Base-by-base conservation (phyloP, 768 basidiomycete genomes). In the Lyophyllum decastes region DNA sequence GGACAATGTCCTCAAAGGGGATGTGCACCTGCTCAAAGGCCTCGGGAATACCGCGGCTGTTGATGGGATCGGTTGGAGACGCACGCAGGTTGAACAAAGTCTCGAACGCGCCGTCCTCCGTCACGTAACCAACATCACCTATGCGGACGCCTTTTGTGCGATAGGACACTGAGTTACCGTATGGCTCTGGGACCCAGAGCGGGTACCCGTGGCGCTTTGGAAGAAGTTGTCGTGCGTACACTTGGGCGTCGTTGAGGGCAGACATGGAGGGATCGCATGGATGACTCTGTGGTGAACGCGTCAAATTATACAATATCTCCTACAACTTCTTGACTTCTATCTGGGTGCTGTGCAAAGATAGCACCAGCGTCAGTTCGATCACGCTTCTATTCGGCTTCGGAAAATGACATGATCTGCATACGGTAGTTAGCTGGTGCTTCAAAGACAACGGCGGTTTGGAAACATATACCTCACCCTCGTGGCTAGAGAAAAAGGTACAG, bases 111-210 rank as follows among this genome's bases (percentile, higher is more conserved):
- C 68, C 65, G 12, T 68, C 65, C 16, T 56, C 55, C 17, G 65
- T 68, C 40, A 68, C 56, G 47, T 65, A 54, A 30, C 63, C 62
- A 8, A 67, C 64, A 50, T 68, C 64, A 35, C 68, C 68, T 21
- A 69, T 59, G 44, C 61, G 51, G 26, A 69, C 61, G 22, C 66
- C 65, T 48, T 60, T 59, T 24, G 55, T 55, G 46, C 62, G 61
- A 58, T 69, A 66, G 11, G 52, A 44, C 3, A 54, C 52, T n/a
- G 66, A 64, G 30, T 58, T 64, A 21, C 54, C 61, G 22, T 66
- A 66, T 17, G 68, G 68, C 46, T 74, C 70, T 33, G 74, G 74
- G 7, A 65, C 63, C 70, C 70, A 73, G 35, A 72, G 45, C 2
- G 70, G 74, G 54, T 72, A 70, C 2, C 73, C 73, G 6, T 69